Conservation (phyloP, 768 basidiomycete species). For the Fomitopsis serialis region DNA sequence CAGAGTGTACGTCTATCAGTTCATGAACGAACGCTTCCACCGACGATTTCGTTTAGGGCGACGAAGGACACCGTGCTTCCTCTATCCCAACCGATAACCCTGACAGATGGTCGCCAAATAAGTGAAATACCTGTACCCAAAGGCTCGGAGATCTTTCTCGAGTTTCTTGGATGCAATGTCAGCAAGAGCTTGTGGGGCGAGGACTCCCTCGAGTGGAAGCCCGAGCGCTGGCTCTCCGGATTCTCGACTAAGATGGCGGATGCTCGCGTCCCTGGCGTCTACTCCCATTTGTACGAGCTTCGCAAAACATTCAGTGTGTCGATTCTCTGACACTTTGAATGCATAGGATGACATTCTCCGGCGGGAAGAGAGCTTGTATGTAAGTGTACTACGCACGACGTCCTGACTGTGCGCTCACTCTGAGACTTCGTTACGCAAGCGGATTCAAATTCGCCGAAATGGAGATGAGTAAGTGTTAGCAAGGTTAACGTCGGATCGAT, state of each 20-base stretch:
- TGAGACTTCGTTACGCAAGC: background rate
- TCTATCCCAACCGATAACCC: constrained; percentile 41
- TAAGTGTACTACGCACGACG: constrained; percentile 4
- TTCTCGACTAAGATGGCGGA: constrained; percentile 10
- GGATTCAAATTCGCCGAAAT: constrained; percentile 13
- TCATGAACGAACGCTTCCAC: background rate
- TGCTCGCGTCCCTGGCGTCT: constrained; percentile 15
- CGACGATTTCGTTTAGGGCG: constrained; percentile 22
- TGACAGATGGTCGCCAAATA: constrained; percentile 32
- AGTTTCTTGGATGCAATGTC: constrained; percentile 37
- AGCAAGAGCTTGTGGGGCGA: constrained; percentile 29
- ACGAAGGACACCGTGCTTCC: constrained; percentile 54
- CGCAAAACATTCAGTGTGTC: background rate
- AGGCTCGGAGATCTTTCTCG: constrained; percentile 36
- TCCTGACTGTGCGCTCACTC: background rate
- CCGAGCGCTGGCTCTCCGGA: constrained; percentile 15
- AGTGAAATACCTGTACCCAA: constrained; percentile 39
- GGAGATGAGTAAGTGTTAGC: constrained; percentile 12
- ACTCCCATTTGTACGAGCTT: constrained; percentile 13
- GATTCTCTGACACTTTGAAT: background rate
- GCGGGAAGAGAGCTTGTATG: constrained; percentile 24
- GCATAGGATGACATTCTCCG: constrained; percentile 22
- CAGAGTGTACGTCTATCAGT: constrained; percentile 21
- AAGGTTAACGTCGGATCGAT: no score
- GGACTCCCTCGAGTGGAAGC: constrained; percentile 29